phyloP scores from a whole-genome alignment of 176 grass and related monocot genomes.

The Puya raimondii region DNA sequence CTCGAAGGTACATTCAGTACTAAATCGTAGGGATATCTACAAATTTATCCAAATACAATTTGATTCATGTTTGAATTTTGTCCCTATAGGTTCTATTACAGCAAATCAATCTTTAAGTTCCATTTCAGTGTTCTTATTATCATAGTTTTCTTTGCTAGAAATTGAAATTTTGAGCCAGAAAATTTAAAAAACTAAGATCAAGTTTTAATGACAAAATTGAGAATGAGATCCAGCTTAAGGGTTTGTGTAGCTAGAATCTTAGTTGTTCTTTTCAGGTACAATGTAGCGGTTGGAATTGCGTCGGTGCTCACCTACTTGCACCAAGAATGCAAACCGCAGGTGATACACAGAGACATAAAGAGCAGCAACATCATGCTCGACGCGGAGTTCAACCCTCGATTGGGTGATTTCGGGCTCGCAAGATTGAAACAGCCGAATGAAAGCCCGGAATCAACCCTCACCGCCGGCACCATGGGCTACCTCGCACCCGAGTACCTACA shows the following conservation, averaged over 20 bases:
- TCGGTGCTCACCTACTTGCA: conserved; percentile 33
- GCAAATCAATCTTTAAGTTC: no score
- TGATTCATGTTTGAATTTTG: no score
- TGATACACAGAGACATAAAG: conserved; percentile 59
- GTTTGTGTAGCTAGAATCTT: no score
- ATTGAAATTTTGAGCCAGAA: no score
- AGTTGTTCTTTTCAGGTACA: conserved; percentile 6
- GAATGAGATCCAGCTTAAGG: no score
- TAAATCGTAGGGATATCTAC: no score
- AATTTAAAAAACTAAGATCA: no score
- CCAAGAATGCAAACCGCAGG: conserved; percentile 35
- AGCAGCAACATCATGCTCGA: conserved; percentile 45
- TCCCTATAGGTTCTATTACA: no score
- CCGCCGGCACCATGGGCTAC: conserved; percentile 48
- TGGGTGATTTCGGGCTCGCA: conserved; percentile 44
- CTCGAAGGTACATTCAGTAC: conserved; percentile 1
- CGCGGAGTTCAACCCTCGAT: conserved; percentile 24
- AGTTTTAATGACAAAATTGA: no score
- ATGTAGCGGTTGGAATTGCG: conserved; percentile 37
- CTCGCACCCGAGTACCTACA: conserved; percentile 53
- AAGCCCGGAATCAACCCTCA: conserved; percentile 37
- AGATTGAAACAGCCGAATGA: conserved; percentile 34
- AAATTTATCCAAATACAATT: no score
- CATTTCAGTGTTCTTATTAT: no score
- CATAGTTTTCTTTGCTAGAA: no score